Evolutionary conservation across 2,329 filamentous ascomycete genomes (phyloP).

Genomic region (Venturia nashicola): DNA sequence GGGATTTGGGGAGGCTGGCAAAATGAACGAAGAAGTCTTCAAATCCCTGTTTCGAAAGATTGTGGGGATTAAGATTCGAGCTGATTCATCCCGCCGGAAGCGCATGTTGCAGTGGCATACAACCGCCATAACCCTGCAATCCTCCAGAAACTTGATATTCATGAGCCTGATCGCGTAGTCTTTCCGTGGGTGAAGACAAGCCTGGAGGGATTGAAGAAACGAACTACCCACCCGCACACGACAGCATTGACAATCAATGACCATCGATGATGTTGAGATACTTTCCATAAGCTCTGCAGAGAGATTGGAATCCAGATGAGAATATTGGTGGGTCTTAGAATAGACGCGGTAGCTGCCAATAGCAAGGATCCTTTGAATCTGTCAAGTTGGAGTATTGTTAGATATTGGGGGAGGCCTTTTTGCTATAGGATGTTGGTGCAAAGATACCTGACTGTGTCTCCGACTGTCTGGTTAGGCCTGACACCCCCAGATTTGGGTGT

Average conservation of each 20-base stretch:
- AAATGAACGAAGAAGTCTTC: neutral
- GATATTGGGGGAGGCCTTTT: neutral
- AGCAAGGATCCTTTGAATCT: conserved; percentile 46
- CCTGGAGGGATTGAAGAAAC: neutral
- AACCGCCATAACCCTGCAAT: neutral
- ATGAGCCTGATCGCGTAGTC: neutral
- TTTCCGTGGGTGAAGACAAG: neutral
- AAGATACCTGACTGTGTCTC: conserved; percentile 4
- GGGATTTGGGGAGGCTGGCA: neutral
- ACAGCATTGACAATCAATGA: conserved; percentile 51
- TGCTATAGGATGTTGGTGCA: conserved; percentile 2
- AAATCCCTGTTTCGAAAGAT: neutral
- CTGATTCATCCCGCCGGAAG: conserved; percentile 5
- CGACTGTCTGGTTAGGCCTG: neutral
- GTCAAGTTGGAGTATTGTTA: neutral
- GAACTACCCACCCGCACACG: conserved; percentile 39
- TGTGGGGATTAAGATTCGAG: conserved; percentile 4
- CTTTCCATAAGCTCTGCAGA: conserved; percentile 37
- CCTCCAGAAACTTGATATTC: neutral
- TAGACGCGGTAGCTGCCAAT: conserved; percentile 68
- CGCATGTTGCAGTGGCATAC: conserved; percentile 2
- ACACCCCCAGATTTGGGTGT: neutral
- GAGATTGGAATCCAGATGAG: conserved; percentile 69
- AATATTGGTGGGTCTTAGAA: conserved; percentile 80
- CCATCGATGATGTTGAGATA: conserved; percentile 31